Percentiles rank a stretch among this genome's conserved stretches.
These are phyloP conservation scores for Penicillium sp. DNA, from an alignment of 2,329 filamentous ascomycete genomes.

Conservation along the genomic window DNA sequence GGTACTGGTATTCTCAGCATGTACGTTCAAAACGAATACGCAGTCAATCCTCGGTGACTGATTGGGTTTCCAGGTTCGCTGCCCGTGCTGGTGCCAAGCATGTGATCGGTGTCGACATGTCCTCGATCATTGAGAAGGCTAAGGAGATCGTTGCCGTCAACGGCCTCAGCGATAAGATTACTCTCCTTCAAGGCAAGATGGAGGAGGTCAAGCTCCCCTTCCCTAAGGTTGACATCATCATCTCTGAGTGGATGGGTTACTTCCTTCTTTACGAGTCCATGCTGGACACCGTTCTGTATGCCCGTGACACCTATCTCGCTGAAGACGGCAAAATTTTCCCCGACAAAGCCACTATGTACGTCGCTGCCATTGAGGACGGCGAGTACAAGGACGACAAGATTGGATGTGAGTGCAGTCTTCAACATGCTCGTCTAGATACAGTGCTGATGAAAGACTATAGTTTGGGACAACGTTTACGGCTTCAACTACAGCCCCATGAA, in stretches of 20 bases:
- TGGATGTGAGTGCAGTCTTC: conserved; percentile 69
- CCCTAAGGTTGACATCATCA: conserved; percentile 98
- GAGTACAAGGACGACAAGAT: conserved; percentile 99
- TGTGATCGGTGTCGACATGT: conserved; percentile 99
- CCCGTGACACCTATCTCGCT: conserved; percentile 85
- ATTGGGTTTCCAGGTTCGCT: conserved; percentile 71
- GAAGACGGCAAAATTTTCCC: conserved; percentile 94
- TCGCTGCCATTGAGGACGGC: conserved; percentile 96
- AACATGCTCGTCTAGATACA: not conserved
- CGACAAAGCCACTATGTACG: conserved; percentile 96
- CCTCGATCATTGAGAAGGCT: conserved; percentile 98
- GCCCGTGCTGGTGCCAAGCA: conserved; percentile 96
- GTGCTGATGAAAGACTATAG: conserved; percentile 52
- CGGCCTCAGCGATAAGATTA: conserved; percentile 93
- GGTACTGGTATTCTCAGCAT: conserved; percentile 98
- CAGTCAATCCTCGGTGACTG: conserved; percentile 1
- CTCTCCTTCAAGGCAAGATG: conserved; percentile 98
- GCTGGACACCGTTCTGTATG: conserved; percentile 97
- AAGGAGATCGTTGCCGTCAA: conserved; percentile 91
- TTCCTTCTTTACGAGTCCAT: conserved; percentile 99
- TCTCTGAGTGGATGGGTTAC: conserved; percentile 99
- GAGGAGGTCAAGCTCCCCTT: conserved; percentile 94
- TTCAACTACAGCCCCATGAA: conserved; percentile 97
- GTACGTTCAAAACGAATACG: conserved; percentile 52
- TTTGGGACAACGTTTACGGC: conserved; percentile 99